phyloP scores from a whole-genome alignment of 345 rosid species.

The Eucalyptus marginata region DNA sequence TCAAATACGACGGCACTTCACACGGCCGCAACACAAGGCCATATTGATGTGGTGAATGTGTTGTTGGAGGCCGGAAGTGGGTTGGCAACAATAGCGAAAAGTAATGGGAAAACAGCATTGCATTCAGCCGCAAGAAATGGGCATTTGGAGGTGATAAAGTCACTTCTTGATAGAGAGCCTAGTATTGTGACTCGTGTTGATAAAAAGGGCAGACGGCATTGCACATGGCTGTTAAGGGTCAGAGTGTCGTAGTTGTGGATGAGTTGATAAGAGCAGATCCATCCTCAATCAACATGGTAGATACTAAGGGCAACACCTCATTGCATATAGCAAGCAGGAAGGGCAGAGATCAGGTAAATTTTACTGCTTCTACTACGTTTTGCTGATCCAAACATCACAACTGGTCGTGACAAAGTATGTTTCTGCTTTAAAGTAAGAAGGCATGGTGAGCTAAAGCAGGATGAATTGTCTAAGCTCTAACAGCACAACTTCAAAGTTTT shows the following conservation, averaged over 20 bases:
- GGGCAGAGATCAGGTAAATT: conserved; percentile 66
- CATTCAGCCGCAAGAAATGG: conserved; percentile 94
- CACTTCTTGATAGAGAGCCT: conserved; percentile 53
- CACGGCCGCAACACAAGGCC: conserved; percentile 90
- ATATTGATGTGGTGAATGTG: conserved; percentile 56
- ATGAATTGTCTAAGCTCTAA: background rate
- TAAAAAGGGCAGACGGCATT: conserved; percentile 89
- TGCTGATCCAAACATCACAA: background rate
- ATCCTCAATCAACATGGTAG: conserved; percentile 47
- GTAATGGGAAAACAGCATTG: conserved; percentile 87
- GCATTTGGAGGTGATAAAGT: conserved; percentile 61
- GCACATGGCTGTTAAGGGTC: conserved; percentile 96
- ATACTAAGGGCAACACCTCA: conserved; percentile 65
- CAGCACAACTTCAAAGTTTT: background rate
- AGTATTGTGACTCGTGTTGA: conserved; percentile 50
- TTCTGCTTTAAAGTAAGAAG: background rate
- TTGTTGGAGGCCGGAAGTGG: conserved; percentile 67
- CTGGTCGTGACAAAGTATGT: background rate
- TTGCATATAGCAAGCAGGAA: conserved; percentile 77
- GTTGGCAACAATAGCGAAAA: conserved; percentile 69
- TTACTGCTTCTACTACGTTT: background rate
- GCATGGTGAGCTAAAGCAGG: background rate
- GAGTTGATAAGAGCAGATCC: conserved; percentile 58
- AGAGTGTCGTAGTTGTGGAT: conserved; percentile 49
- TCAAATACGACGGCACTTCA: conserved; percentile 85